Conservation (phyloP, 2,329 filamentous ascomycete genomes). For the Phialocephala sp. region DNA sequence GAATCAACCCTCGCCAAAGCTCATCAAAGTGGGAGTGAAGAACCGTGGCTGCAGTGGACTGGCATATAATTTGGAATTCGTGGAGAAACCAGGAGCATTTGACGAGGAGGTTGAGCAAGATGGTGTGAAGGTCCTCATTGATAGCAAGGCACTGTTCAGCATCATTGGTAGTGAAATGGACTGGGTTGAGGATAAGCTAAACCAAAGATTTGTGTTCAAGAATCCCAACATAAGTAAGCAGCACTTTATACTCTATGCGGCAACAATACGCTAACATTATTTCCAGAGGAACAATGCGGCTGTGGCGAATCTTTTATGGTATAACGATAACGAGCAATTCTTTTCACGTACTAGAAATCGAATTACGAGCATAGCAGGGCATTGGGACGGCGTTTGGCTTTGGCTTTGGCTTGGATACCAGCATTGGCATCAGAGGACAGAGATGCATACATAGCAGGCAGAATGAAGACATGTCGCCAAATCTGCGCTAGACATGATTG, state of each 20-base stretch:
- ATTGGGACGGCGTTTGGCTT: slow-evolving; percentile 40
- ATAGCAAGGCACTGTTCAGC: slow-evolving; percentile 96
- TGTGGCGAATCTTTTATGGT: slow-evolving; percentile 98
- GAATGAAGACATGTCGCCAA: slow-evolving; percentile 10
- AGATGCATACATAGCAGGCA: slow-evolving; percentile 24
- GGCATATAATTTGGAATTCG: slow-evolving; percentile 92
- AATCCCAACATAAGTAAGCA: slow-evolving; percentile 98
- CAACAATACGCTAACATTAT: slow-evolving; percentile 40
- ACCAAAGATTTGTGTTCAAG: slow-evolving; percentile 88
- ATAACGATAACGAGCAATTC: slow-evolving; percentile 65
- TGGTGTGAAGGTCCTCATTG: slow-evolving; percentile 92
- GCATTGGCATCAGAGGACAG: slow-evolving; percentile 29
- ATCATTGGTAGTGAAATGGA: slow-evolving; percentile 99
- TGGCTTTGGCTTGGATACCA: slow-evolving; percentile 34
- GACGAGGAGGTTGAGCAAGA: slow-evolving; percentile 96
- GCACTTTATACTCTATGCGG: not conserved
- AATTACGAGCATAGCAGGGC: slow-evolving; percentile 34
- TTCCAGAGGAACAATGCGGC: slow-evolving; percentile 87
- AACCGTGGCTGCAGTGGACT: slow-evolving; percentile 94
- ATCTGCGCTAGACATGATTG: not conserved
- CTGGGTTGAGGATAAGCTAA: slow-evolving; percentile 95
- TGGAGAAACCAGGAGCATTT: slow-evolving; percentile 85
- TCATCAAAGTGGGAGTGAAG: slow-evolving; percentile 92
- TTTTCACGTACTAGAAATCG: slow-evolving; percentile 24
- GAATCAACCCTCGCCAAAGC: slow-evolving; percentile 84